Conservation (phyloP, 2,329 filamentous ascomycete genomes). For the Microsporum canis region DNA sequence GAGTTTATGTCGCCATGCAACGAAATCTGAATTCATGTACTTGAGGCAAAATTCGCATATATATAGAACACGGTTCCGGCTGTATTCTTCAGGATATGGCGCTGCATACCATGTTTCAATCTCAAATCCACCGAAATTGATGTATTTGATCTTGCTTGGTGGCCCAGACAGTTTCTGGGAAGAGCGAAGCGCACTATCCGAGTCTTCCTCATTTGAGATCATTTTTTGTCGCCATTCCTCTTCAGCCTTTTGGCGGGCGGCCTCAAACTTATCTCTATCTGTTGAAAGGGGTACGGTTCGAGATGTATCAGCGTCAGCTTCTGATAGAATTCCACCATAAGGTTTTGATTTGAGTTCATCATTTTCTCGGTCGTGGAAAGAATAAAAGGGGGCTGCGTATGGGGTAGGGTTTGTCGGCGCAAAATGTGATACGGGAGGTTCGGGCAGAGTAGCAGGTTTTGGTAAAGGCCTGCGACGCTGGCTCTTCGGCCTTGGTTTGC, state of each 20-base stretch:
- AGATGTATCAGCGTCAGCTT: slow-evolving; percentile 80
- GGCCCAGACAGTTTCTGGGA: slow-evolving; percentile 68
- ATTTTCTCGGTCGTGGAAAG: slow-evolving; percentile 76
- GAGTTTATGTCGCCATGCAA: slow-evolving; percentile 92
- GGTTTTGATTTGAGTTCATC: slow-evolving; percentile 88
- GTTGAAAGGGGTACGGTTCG: slow-evolving; percentile 70
- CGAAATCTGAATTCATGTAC: slow-evolving; percentile 98
- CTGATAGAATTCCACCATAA: slow-evolving; percentile 84
- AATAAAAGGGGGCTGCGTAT: slow-evolving; percentile 73
- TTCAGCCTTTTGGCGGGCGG: slow-evolving; percentile 81
- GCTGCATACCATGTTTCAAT: slow-evolving; percentile 99
- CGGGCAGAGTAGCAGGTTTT: slow-evolving; percentile 30
- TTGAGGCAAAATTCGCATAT: slow-evolving; percentile 99
- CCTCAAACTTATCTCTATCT: slow-evolving; percentile 78
- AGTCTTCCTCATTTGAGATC: slow-evolving; percentile 50
- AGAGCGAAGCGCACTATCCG: slow-evolving; percentile 52
- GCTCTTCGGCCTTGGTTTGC: slow-evolving; percentile 47
- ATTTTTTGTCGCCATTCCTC: slow-evolving; percentile 73
- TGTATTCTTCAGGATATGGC: slow-evolving; percentile 97
- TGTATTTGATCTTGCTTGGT: slow-evolving; percentile 94
- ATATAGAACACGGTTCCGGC: slow-evolving; percentile 88
- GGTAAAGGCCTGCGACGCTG: slow-evolving; percentile 38
- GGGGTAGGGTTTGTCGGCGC: slow-evolving; percentile 48
- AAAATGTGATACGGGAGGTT: slow-evolving; percentile 44
- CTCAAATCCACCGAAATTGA: slow-evolving; percentile 94